These are phyloP conservation scores for Rhizopus arrhizus DNA, from an alignment of 371 early-diverging fungal genomes.

Conservation along the genomic window DNA sequence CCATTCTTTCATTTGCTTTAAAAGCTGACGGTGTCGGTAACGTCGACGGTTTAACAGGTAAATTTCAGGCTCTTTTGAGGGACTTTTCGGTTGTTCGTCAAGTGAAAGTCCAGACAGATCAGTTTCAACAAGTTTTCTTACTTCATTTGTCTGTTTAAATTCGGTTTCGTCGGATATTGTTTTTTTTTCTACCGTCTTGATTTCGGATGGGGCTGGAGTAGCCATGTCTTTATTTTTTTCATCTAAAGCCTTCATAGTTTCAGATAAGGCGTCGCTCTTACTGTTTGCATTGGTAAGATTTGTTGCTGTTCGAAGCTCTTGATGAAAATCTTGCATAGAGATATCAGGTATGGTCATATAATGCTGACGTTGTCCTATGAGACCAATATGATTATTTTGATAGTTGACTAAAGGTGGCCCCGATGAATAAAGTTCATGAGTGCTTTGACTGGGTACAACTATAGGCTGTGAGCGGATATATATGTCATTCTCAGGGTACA, in stretches of 20 bases:
- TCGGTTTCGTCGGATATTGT: background rate
- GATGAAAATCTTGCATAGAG: conserved; percentile 28
- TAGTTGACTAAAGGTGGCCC: background rate
- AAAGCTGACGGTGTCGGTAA: conserved; percentile 12
- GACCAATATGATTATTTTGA: conserved; percentile 12
- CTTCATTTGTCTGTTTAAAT: background rate
- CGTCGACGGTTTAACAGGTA: background rate
- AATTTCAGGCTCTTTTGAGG: background rate
- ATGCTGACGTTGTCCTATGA: conserved; percentile 39
- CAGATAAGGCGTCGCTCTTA: background rate
- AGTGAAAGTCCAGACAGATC: conserved; percentile 23
- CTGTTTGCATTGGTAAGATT: conserved; percentile 38
- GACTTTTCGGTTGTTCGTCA: conserved; percentile 7
- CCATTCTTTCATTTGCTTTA: conserved; percentile 23
- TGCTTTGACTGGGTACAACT: conserved; percentile 17
- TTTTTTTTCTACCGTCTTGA: conserved; percentile 4
- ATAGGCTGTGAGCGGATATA: conserved; percentile 32
- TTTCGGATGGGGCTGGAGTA: conserved; percentile 26
- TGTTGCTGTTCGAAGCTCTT: conserved; percentile 35
- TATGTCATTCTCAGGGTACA: conserved; percentile 25
- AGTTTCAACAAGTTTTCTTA: conserved; percentile 13
- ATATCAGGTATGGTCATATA: conserved; percentile 36
- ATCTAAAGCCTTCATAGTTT: conserved; percentile 17
- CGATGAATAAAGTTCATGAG: conserved; percentile 5
- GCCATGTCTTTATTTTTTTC: conserved; percentile 42